Evolutionary conservation across 352 stramenopile genomes (phyloP), one percentile per base, ranked within the genome.

Genomic region (Achlya hypogyna): DNA sequence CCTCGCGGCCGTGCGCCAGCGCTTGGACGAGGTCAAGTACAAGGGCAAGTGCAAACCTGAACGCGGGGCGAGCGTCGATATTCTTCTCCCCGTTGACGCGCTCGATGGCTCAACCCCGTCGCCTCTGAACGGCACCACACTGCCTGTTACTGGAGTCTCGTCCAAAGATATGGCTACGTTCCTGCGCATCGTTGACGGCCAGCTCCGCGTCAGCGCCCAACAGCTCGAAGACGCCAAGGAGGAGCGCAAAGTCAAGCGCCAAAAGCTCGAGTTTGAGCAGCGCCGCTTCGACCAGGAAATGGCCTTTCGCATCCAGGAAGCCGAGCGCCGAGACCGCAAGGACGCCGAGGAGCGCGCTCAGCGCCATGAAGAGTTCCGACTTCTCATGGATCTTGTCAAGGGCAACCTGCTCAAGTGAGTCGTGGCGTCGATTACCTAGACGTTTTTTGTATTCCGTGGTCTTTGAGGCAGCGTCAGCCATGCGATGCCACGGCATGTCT

Each of bases 191-290:
- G 14, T 56, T 10, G 49, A 56, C 20, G 49, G 49, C 2, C 49
- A 56, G 31, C 49, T 56, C 25, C 49, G 49, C 25, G 20, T 56
- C 12, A 22, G 10, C 10, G 49, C 49, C 10, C 49, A 56, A 20
- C 25, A 38, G 3, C 49, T 56, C 31, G 49, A 56, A 12, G 49
- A 56, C 25, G 49, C 49, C 12, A 56, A 56, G 8, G 49, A 56
- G 25, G 49, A 56, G 25, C 49, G 49, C 25, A 31, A 56, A 20
- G 14, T 56, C 31, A 56, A 56, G 31, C 49, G 49, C 8, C 49
- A 56, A 20, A 56, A 56, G 31, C 49, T 56, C 49, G 49, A 56
- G 31, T 56, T 56, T 56, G 49, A 56, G 31, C 49, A 56, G 31
- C 49, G 49, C 12, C 49, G 49, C 2, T 56, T 56, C 31, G 49